phyloP scores from a whole-genome alignment of 1,139 yeast genomes.

The Arxiozyma telluris region DNA sequence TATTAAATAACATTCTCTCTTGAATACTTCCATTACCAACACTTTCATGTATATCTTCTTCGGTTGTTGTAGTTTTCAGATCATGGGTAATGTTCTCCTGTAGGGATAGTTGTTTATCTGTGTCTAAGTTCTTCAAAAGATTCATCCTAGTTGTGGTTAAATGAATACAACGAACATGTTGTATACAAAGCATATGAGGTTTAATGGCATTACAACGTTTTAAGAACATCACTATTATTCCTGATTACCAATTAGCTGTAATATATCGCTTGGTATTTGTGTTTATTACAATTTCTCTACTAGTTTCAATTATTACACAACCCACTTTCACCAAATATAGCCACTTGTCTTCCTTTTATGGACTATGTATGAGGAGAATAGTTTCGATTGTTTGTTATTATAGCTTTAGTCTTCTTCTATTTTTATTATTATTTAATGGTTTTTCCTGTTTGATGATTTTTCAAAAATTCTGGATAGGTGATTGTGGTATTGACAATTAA shows the following conservation, averaged over 20 bases:
- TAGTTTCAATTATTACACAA: too few species aligned
- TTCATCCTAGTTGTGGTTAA: neutral
- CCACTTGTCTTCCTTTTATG: too few species aligned
- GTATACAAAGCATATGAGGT: neutral
- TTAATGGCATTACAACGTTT: neutral
- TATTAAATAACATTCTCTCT: conserved; percentile 1
- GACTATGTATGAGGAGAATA: too few species aligned
- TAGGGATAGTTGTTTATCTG: neutral
- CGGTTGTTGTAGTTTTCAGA: neutral
- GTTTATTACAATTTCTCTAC: too few species aligned
- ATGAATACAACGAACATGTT: neutral
- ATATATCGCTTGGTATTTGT: too few species aligned
- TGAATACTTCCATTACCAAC: neutral
- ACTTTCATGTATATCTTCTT: neutral
- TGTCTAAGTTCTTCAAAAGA: neutral
- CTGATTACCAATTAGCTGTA: neutral
- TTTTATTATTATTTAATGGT: too few species aligned
- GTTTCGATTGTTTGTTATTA: too few species aligned
- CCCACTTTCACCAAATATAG: too few species aligned
- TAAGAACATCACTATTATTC: neutral
- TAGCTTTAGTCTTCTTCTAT: too few species aligned
- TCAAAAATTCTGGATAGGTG: too few species aligned
- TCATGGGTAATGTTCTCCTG: neutral
- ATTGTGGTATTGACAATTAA: too few species aligned
- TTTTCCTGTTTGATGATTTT: too few species aligned